Conservation (phyloP, 2,329 filamentous ascomycete genomes). For the Sarocladium brachiariae region DNA sequence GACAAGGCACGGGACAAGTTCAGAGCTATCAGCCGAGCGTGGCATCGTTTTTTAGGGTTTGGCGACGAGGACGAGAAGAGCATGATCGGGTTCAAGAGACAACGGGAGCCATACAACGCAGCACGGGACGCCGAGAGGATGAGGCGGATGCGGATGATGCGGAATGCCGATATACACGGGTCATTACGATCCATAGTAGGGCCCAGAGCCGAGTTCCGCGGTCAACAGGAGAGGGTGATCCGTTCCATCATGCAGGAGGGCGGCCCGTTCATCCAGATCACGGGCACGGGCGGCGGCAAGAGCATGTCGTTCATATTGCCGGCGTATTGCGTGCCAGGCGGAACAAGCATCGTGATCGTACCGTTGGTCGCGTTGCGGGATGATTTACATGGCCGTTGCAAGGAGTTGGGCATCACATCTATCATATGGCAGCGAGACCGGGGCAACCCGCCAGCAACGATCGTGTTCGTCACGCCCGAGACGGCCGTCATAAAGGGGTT, state of each 20-base stretch:
- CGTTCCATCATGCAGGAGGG: slow-evolving; percentile 3
- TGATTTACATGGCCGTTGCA: slow-evolving; percentile 4
- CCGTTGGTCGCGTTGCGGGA: slow-evolving; percentile 1
- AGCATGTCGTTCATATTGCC: slow-evolving; percentile 14
- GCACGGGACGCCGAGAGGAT: not conserved
- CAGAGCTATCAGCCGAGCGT: slow-evolving; percentile 11
- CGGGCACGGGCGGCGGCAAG: slow-evolving; percentile 12
- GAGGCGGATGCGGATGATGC: not conserved
- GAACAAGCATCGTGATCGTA: slow-evolving; percentile 8
- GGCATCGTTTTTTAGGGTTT: slow-evolving; percentile 11
- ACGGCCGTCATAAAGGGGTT: slow-evolving; percentile 1
- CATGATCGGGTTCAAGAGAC: not conserved
- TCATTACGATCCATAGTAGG: not conserved
- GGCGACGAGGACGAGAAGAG: not conserved
- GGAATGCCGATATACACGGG: not conserved
- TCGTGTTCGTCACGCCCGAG: slow-evolving; percentile 6
- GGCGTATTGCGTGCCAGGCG: not conserved
- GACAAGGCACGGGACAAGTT: slow-evolving; percentile 9
- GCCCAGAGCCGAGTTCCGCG: slow-evolving; percentile 6
- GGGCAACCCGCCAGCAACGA: not conserved
- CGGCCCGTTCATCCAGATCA: slow-evolving; percentile 11
- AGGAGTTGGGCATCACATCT: not conserved
- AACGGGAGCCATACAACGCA: not conserved
- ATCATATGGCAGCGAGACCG: not conserved
- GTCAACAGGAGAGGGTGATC: slow-evolving; percentile 9